These are phyloP conservation scores for Lineolata rhizophorae DNA, from an alignment of 495 filamentous ascomycete genomes.

Conservation along the genomic window DNA sequence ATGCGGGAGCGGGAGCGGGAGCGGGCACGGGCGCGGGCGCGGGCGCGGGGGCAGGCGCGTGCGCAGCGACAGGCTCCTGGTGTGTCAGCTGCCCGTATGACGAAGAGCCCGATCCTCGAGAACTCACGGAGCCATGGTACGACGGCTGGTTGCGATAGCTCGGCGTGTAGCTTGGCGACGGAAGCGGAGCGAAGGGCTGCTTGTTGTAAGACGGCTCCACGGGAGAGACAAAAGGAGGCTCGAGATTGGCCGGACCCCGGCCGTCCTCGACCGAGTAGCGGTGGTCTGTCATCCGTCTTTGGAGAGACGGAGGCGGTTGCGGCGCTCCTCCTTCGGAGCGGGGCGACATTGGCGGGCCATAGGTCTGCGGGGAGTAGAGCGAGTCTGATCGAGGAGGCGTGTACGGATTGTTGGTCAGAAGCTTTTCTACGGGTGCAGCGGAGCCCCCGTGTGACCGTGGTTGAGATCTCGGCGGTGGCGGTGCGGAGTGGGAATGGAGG, in stretches of 20 bases:
- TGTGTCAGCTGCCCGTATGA: too few species aligned
- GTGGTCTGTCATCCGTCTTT: background rate
- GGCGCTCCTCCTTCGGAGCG: too few species aligned
- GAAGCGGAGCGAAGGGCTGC: constrained; percentile 9
- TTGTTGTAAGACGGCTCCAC: constrained; percentile 9
- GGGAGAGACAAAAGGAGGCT: constrained; percentile 12
- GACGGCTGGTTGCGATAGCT: constrained; percentile 12
- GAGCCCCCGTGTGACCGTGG: background rate
- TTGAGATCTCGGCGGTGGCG: background rate
- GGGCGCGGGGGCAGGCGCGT: too few species aligned
- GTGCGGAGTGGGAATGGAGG: background rate
- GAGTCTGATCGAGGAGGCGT: constrained; percentile 14
- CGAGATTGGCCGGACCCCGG: constrained; percentile 6
- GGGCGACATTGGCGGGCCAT: too few species aligned
- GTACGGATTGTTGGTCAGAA: constrained; percentile 10
- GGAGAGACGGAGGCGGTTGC: too few species aligned
- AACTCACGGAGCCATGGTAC: constrained; percentile 11
- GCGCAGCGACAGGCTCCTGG: too few species aligned
- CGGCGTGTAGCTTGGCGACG: constrained; percentile 14
- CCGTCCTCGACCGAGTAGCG: constrained; percentile 11
- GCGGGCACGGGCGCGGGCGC: too few species aligned
- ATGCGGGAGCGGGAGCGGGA: too few species aligned
- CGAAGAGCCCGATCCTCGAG: too few species aligned
- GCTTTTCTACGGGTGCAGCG: constrained; percentile 11
- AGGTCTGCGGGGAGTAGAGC: constrained; percentile 13